Percentiles rank a stretch among this genome's conserved stretches.
phyloP scores from a whole-genome alignment of 2,329 filamentous ascomycete species.

The Penicillium occitanis region DNA sequence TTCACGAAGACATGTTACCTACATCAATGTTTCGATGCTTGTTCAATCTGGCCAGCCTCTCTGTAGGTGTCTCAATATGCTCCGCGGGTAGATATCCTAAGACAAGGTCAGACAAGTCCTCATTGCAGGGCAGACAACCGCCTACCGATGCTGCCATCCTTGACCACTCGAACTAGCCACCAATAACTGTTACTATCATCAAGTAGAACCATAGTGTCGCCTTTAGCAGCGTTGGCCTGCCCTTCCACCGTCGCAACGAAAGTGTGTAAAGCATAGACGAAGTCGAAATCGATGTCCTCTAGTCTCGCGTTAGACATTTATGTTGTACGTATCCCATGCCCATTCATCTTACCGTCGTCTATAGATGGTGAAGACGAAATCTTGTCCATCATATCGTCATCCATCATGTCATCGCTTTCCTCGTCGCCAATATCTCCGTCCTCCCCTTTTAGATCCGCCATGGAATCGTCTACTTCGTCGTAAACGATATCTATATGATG shows the following conservation, averaged over 20 bases:
- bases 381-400: conserved; percentile 96
- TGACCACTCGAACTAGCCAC: conserved; percentile 97
- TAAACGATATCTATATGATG: conserved; percentile 35
- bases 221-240: conserved; percentile 96
- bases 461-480: conserved; percentile 33
- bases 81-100: conserved; percentile 92
- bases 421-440: conserved; percentile 62
- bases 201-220: conserved; percentile 96
- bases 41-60: conserved; percentile 87
- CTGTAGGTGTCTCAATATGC: conserved; percentile 96
- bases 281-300: conserved; percentile 99
- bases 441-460: conserved; percentile 29
- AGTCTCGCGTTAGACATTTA: conserved; percentile 44
- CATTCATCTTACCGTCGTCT: conserved; percentile 83
- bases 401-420: conserved; percentile 67
- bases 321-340: not conserved
- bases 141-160: conserved; percentile 89
- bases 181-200: conserved; percentile 99
- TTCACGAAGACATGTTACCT: conserved; percentile 40
- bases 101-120: conserved; percentile 9
- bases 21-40: conserved; percentile 98
- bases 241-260: conserved; percentile 98
- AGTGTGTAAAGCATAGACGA: conserved; percentile 96
- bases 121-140: conserved; percentile 19
- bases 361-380: conserved; percentile 99